These are phyloP conservation scores for Parachaetomium inaequale DNA, from an alignment of 495 filamentous ascomycete species.

Conservation along the genomic window DNA sequence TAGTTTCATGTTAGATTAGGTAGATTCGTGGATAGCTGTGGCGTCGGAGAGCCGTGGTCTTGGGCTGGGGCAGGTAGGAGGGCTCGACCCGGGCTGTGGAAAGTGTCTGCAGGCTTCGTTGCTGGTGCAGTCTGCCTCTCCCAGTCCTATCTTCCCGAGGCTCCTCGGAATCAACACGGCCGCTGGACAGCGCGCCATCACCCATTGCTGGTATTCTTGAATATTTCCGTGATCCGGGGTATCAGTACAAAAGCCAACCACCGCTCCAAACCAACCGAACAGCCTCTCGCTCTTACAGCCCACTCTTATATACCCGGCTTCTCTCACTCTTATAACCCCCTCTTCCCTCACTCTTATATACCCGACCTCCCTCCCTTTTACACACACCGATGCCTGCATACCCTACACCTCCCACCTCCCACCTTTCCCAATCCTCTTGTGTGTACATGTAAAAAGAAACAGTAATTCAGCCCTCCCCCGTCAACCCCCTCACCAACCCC, in stretches of 20 bases:
- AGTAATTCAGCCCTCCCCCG: constrained; percentile 22
- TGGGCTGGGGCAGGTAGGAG: background rate
- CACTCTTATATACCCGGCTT: background rate
- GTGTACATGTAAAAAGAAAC: no score
- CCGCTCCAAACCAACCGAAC: background rate
- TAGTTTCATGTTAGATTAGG: constrained; percentile 1
- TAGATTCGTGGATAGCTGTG: background rate
- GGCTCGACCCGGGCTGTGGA: background rate
- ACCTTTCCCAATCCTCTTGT: background rate
- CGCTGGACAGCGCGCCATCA: constrained; percentile 15
- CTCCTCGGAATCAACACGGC: constrained; percentile 10
- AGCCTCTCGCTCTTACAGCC: no score
- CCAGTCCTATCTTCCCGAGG: background rate
- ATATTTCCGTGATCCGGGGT: constrained; percentile 2
- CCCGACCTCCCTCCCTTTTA: no score
- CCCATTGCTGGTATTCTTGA: constrained; percentile 5
- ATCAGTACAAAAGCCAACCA: background rate
- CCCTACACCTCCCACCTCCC: no score
- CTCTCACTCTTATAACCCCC: no score
- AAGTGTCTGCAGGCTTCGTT: background rate
- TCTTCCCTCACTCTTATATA: no score
- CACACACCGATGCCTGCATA: no score
- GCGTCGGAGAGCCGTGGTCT: background rate
- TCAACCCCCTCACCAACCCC: constrained; percentile 41
- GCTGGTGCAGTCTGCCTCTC: background rate